Conservation (phyloP, 2,329 filamentous ascomycete genomes). For the Pseudogymnoascus sp. region DNA sequence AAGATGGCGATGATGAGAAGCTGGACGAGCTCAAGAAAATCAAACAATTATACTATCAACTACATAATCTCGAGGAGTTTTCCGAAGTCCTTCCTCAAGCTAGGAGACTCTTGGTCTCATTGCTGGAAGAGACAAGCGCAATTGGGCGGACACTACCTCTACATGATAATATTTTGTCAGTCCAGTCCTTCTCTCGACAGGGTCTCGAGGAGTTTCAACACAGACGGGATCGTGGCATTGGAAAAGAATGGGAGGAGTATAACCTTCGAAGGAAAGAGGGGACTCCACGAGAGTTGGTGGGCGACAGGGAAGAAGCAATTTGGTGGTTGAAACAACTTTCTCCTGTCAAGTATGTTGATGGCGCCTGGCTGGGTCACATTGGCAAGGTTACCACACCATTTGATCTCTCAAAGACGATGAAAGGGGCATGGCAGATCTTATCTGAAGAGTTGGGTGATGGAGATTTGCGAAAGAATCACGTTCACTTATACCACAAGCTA, state of each 20-base stretch:
- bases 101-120: conserved; percentile 26
- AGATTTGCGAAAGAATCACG: conserved; percentile 38
- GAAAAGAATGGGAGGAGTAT: conserved; percentile 26
- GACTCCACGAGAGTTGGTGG: conserved; percentile 30
- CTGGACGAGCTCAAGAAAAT: conserved; percentile 19
- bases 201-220: conserved; percentile 27
- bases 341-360: conserved; percentile 40
- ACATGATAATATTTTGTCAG: conserved; percentile 26
- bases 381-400: conserved; percentile 38
- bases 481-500: conserved; percentile 28
- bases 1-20: conserved; percentile 9
- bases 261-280: conserved; percentile 24
- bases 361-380: conserved; percentile 40
- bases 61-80: conserved; percentile 34
- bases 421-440: conserved; percentile 40
- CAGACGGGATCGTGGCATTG: conserved; percentile 26
- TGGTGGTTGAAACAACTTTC: conserved; percentile 33
- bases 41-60: conserved; percentile 32
- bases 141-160: conserved; percentile 15
- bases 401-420: conserved; percentile 30
- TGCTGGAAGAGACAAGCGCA: conserved; percentile 29
- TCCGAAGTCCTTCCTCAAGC: conserved; percentile 29
- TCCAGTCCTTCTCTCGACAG: conserved; percentile 26
- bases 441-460: conserved; percentile 44
- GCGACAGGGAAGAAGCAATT: conserved; percentile 29